Base-by-base conservation (phyloP, 352 stramenopile genomes). In the Phytophthora cactorum region DNA sequence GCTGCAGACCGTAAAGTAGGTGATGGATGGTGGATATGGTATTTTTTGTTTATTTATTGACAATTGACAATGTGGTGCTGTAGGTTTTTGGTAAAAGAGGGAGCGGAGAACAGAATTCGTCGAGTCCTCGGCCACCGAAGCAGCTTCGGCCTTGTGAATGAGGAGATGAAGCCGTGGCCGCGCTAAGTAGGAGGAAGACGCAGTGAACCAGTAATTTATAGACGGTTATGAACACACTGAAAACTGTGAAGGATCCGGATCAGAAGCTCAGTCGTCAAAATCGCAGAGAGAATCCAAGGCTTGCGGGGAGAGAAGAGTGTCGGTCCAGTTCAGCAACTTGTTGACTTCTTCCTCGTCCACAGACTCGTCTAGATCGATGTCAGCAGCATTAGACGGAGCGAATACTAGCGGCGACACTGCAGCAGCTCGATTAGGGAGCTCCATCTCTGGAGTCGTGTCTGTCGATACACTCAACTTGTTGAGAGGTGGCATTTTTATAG, bases 311-410 rank as follows among this genome's bases (percentile, higher is more conserved):
- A 85, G 62, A 9, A 93, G 60, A 5, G 72, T 90, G 63, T 94
- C 84, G 5, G 88, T 96, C 86, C 86, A 93, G 54, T 90, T 81
- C 5, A 96, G 74, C 22, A 96, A 72, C 25, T 87, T 78, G 53
- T 93, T 93, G 12, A 93, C 71, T 56, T 84, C 84, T 15, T 92
- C 83, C 75, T 93, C 83, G 41, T 93, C 81, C 9, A 95, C 56
- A 11, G 84, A 93, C 29, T 88, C 82, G 3, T 95, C 86, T 6
- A 88, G 49, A 28, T 88, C 69, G n/a, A 65, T 56, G 32, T 61
- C 50, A 43, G 31, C 41, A 10, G n/a, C 41, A 14, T 49, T 36
- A 15, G 17, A 59, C 14, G 15, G 5, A 10, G 32, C n/a, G 17
- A 34, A 41, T 38, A 32, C 22, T 55, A 6, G 41, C 66, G 39